Base-by-base conservation (phyloP, 2,329 filamentous ascomycete species). In the Cercospora nicotianae region DNA sequence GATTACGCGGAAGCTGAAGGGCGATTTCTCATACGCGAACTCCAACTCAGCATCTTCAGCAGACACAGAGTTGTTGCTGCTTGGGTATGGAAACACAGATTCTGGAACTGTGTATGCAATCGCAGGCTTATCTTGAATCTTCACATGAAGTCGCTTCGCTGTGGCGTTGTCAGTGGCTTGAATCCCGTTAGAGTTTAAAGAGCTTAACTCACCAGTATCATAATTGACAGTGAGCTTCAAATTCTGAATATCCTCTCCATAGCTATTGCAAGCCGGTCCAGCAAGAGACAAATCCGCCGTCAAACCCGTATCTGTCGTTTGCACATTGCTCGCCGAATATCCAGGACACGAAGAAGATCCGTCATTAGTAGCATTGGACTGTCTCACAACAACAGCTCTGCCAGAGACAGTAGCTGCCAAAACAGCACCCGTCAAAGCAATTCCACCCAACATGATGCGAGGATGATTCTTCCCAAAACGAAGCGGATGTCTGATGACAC, bases 51-150 rank as follows among this genome's bases (percentile, higher is more conserved):
- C 60, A 12, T 67, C 69, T 4, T 65, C 60, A 36, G 77, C 74
- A 26, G 71, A 63, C 18, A 68, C 69, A 1, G 68, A 66, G 9
- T 77, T 72, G 31, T 77, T 74, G 4, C 76, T 75, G 13, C 72
- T 72, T 0, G 90, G 89, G 1, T 90, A 86, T 1, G 89, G 84
- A n/a, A 93, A 81, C 20, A 92, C 86, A 1, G 85, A 85, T 48
- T 90, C 87, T 9, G 91, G 91, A 1, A 94, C 86, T 75, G 93
- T 90, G 74, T 91, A 94, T 42, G 91, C 89, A 23, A 87, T 84
- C 68, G 89, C 84, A 20, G 81, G 86, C 6, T 85, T 83, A 77
- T 94, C 91, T 70, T 89, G 87, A 66, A 93, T 91, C 73, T 72
- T 72, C 39, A 73, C 87, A 75, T 92, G 91, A 3, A 93, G 84